Percentiles rank a stretch among this genome's conserved stretches.
Conservation (phyloP, 2,329 filamentous ascomycete species). For the Pseudocercospora eumusae region DNA sequence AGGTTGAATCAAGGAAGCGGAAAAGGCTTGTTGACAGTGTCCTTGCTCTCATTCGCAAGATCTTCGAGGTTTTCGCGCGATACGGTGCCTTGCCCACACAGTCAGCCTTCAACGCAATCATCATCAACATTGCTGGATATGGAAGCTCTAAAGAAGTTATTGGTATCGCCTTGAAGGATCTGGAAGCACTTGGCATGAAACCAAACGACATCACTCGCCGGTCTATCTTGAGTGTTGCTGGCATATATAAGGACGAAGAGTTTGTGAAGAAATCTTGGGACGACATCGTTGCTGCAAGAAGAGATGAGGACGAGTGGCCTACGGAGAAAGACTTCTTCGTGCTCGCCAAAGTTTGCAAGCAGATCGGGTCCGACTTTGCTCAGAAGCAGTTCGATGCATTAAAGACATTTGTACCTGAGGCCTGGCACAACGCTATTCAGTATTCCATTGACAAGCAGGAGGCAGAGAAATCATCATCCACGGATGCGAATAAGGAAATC, state of each 20-base stretch:
- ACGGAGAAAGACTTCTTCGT: conserved; percentile 34
- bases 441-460: conserved; percentile 18
- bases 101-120: conserved; percentile 43
- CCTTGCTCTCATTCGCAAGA: conserved; percentile 32
- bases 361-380: conserved; percentile 28
- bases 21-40: conserved; percentile 31
- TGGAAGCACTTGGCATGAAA: conserved; percentile 33
- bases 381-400: conserved; percentile 24
- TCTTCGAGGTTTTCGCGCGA: conserved; percentile 36
- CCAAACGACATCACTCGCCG: conserved; percentile 40
- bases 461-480: background rate
- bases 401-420: conserved; percentile 16
- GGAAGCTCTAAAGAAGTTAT: conserved; percentile 36
- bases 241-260: conserved; percentile 35
- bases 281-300: conserved; percentile 31
- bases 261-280: conserved; percentile 38
- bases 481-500: background rate
- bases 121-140: conserved; percentile 40
- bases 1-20: conserved; percentile 25
- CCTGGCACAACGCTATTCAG: conserved; percentile 11
- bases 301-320: conserved; percentile 15
- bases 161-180: conserved; percentile 34
- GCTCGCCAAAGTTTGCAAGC: conserved; percentile 33
- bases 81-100: conserved; percentile 34
- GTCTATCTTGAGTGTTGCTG: conserved; percentile 40